Conservation (phyloP, 2,329 filamentous ascomycete genomes). For the Clonostachys sp. region DNA sequence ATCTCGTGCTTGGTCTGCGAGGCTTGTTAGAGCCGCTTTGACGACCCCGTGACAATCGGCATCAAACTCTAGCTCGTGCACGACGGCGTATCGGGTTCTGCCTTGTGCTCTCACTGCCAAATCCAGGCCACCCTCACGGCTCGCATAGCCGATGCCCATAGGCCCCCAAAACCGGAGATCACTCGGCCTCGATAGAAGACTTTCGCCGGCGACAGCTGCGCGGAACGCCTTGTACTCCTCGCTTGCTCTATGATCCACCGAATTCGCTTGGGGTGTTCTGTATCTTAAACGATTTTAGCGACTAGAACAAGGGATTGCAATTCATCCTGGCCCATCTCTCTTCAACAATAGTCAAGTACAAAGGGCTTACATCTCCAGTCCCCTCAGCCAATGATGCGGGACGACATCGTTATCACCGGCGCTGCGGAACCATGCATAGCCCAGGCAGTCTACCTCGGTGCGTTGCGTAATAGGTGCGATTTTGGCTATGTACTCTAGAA, state of each 20-base stretch:
- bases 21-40: too few relatives aligned
- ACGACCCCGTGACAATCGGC: too few relatives aligned
- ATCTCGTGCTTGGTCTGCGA: too few relatives aligned
- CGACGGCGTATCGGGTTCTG: too few relatives aligned
- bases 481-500: constrained; percentile 4
- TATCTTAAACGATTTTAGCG: not conserved
- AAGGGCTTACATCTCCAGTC: constrained; percentile 7
- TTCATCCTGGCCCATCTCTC: not conserved
- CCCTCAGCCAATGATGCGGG: constrained; percentile 7
- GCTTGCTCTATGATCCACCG: constrained; percentile 5
- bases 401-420: constrained; percentile 8
- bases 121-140: not conserved
- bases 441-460: constrained; percentile 3
- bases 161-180: constrained; percentile 7
- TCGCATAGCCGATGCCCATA: constrained; percentile 4
- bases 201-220: constrained; percentile 4
- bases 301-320: too few relatives aligned
- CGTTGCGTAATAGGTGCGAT: constrained; percentile 4
- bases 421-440: constrained; percentile 9
- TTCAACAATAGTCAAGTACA: not conserved
- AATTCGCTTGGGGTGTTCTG: constrained; percentile 5
- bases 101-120: too few relatives aligned
- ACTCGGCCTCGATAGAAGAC: constrained; percentile 5
- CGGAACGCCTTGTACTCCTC: constrained; percentile 8
- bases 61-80: too few relatives aligned